These are phyloP conservation scores for Pisolithus tinctorius DNA, from an alignment of 768 basidiomycete species.

Conservation along the genomic window DNA sequence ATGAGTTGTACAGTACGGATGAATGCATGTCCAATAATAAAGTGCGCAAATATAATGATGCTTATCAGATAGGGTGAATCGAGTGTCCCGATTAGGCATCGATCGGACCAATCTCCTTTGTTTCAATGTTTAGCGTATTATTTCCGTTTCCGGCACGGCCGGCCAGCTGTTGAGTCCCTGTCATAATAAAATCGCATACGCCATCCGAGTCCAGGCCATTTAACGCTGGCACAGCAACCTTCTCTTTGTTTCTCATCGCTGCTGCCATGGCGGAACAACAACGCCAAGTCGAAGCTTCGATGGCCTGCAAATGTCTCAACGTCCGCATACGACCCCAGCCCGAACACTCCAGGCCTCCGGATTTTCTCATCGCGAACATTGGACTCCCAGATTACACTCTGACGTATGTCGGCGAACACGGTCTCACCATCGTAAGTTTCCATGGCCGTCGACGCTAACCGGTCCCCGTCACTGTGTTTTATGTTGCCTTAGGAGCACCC, in stretches of 20 bases:
- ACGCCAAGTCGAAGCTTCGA: constrained; percentile 18
- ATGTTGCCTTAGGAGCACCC: constrained; percentile 47
- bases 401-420: constrained; percentile 61
- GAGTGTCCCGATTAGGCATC: too few species aligned
- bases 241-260: constrained; percentile 11
- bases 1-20: not conserved
- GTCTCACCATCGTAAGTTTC: constrained; percentile 54
- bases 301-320: constrained; percentile 70
- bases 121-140: not conserved
- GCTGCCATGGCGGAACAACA: constrained; percentile 16
- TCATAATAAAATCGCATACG: constrained; percentile 21
- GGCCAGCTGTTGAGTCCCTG: constrained; percentile 21
- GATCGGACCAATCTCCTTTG: not conserved
- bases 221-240: constrained; percentile 21
- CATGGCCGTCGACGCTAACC: not conserved
- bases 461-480: constrained; percentile 5
- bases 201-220: constrained; percentile 12
- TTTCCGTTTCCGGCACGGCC: not conserved
- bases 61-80: too few species aligned
- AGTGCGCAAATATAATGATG: too few species aligned
- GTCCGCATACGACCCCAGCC: constrained; percentile 45
- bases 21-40: not conserved
- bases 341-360: constrained; percentile 22
- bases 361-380: constrained; percentile 24
- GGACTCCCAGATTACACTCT: constrained; percentile 38